Base-by-base conservation (phyloP, 768 basidiomycete species). In the Amanita exitialis region DNA sequence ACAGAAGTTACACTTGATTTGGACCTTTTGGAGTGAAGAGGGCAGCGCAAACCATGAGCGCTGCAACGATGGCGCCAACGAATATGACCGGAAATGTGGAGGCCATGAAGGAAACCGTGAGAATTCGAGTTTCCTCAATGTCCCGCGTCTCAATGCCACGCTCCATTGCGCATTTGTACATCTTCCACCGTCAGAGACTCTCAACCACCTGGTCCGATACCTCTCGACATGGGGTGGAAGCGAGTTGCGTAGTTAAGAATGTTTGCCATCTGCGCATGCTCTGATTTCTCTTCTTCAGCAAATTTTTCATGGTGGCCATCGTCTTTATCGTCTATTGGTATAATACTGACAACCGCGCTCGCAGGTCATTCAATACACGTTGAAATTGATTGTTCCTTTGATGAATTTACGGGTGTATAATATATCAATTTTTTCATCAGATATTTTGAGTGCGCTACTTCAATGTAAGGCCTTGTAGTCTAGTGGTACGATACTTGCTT, bases 201-300 rank as follows among this genome's bases (percentile, higher is more conserved):
- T 91, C 39, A 74, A 89, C 58, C 88, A 89, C 64, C 70, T 88
- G 7, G 73, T 88, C 35, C 72, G 86, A 59, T 90, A 80, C 61
- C 70, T 91, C 47, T 80, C 83, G 50, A 87, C 88, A 58, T 90
- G 86, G 86, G 83, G 80, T 62, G 89, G 89, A 23, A 88, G 79
- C 78, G 90, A 92, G 89, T 90, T 71, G 70, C 64, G 80, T 80
- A 55, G 56, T 43, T 44, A 45, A 49, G 39, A 51, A 9, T 13
- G 47, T 43, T 39, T 13, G 45, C 41, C 20, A 20, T 27, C n/a
- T 41, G 6, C 25, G 10, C 20, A 18, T 41, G 48, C 8, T 41
- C 52, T 58, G 49, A 53, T 59, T 20, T 34, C 25, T 53, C 36
- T 23, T 49, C 35, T 60, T 21, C 56, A 90, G 87, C 66, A 90